A percentile compares a stretch with the other conserved stretches of the same genome.
phyloP scores from a whole-genome alignment of 2,329 filamentous ascomycete species.

The Geosmithia flava region DNA sequence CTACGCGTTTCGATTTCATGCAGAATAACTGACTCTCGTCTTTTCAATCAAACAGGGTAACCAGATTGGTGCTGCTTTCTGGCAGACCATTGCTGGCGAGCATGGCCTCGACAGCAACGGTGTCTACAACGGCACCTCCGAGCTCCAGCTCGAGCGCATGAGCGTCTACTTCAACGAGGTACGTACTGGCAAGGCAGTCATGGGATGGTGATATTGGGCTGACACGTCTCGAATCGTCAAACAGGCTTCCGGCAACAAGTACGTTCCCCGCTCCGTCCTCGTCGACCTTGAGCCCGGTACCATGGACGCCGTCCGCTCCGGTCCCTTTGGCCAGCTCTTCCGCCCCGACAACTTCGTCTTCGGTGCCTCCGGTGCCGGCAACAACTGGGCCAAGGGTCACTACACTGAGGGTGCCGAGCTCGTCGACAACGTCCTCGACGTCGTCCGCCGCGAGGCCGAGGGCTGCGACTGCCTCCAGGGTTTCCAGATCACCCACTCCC shows the following conservation, averaged over 20 bases:
- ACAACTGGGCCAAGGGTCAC: constrained; percentile 99
- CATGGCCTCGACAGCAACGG: constrained; percentile 96
- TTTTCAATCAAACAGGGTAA: constrained; percentile 58
- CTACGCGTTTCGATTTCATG: neutral
- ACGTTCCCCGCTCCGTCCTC: constrained; percentile 96
- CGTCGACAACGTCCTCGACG: constrained; percentile 95
- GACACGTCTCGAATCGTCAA: neutral
- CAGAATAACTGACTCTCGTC: neutral
- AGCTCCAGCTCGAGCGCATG: constrained; percentile 99
- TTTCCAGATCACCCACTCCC: constrained; percentile 99
- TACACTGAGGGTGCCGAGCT: constrained; percentile 99
- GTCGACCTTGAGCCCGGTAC: constrained; percentile 99
- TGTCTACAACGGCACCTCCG: constrained; percentile 97
- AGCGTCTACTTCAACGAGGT: constrained; percentile 95
- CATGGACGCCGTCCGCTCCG: constrained; percentile 98
- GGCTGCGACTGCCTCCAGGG: constrained; percentile 99
- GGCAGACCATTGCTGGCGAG: constrained; percentile 80
- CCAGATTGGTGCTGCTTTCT: constrained; percentile 99
- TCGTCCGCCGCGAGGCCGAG: constrained; percentile 97
- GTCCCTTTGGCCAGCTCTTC: constrained; percentile 98
- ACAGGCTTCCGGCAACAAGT: constrained; percentile 94
- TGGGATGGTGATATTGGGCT: constrained; percentile 1
- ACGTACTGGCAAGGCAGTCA: constrained; percentile 11
- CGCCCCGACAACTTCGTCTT: constrained; percentile 99
- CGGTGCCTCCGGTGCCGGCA: constrained; percentile 97